These are phyloP conservation scores for Theileria orientalis DNA, from an alignment of 169 alveolate genomes.

Conservation along the genomic window DNA sequence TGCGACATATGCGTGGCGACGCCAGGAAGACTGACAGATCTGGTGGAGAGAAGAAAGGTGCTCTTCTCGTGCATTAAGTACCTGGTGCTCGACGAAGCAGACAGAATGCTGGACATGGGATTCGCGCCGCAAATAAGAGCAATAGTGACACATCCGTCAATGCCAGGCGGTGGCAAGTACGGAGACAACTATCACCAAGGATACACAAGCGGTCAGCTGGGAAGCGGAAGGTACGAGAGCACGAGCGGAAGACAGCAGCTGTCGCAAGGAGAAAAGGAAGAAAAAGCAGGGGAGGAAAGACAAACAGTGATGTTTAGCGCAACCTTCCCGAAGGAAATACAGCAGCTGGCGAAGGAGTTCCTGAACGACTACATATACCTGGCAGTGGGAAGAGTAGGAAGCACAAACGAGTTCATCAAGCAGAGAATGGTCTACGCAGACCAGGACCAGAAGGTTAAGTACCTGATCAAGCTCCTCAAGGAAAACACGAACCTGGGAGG, in stretches of 20 bases:
- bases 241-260: neutral
- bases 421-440: conserved; percentile 85
- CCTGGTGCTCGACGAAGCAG: conserved; percentile 93
- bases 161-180: conserved; percentile 68
- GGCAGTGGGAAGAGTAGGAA: conserved; percentile 91
- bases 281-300: conserved; percentile 43
- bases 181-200: neutral
- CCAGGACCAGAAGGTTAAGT: conserved; percentile 82
- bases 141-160: conserved; percentile 78
- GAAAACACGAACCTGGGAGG: conserved; percentile 73
- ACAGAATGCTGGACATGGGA: conserved; percentile 94
- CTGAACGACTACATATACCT: conserved; percentile 84
- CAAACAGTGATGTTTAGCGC: conserved; percentile 93
- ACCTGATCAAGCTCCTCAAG: conserved; percentile 76
- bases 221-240: neutral
- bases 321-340: conserved; percentile 90
- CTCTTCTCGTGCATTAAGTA: conserved; percentile 75
- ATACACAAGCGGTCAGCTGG: neutral
- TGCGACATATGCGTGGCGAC: conserved; percentile 94
- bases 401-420: conserved; percentile 91
- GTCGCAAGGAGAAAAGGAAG: neutral
- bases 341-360: conserved; percentile 88
- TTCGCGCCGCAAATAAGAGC: conserved; percentile 89
- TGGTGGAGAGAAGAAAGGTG: conserved; percentile 80
- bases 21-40: conserved; percentile 94